Evolutionary conservation across 306 rosid genomes (phyloP), one percentile per base, ranked within the genome.

Genomic region (Dryas drummondii): DNA sequence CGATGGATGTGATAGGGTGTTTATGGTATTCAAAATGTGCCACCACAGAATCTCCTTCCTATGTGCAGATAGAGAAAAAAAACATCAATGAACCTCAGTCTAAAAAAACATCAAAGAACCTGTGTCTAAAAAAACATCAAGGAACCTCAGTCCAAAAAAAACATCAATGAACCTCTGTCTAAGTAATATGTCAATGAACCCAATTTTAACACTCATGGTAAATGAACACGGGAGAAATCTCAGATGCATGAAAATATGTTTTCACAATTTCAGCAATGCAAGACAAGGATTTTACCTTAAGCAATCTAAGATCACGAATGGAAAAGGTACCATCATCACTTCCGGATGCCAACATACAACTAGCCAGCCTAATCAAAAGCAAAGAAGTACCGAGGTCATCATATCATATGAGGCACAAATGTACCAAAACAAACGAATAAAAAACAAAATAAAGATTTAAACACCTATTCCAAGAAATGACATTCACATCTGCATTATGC

Each of bases 401-500:
- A 72, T 42, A 42, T 57, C 15, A 71, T 56, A 51, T 3, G 57
- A 27, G 9, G 61, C 40, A 19, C 2, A 68, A 26, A 50, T 49
- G 1, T 44, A 45, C 12, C 16, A 26, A 15, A 55, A n/a, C 49
- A 61, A 56, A 19, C 16, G n/a, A 57, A 41, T 10, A 26, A 68
- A 74, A 32, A 50, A 65, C 63, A 55, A 14, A 44, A 32, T 59
- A 66, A 66, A 65, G 45, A 37, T 46, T 58, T 42, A 45, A 70
- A 51, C 73, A 94, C 97, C 99, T 88, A 89, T 92, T 94, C 99
- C 97, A 92, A 22, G 99, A 94, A 42, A 94, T 84, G 72, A 94
- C 99, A 86, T 94, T 94, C 82, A 92, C 99, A 85, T 94, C 99
- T 0, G 96, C 93, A 48, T 87, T 83, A 72, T 92, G 99, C 7